Evolutionary conservation across 306 rosid genomes (phyloP).

Genomic region (Phaseolus lunatus): DNA sequence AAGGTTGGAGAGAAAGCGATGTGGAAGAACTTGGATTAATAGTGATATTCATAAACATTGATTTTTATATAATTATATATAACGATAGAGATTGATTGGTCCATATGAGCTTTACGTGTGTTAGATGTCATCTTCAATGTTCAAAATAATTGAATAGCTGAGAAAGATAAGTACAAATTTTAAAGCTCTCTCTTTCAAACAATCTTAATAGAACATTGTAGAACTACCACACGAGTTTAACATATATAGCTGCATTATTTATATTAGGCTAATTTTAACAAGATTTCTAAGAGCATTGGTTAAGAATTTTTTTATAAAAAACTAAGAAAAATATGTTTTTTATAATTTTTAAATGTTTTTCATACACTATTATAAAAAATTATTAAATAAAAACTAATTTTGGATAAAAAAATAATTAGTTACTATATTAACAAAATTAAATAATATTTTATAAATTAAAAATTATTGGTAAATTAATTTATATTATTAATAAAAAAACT

Average conservation of each 20-base stretch:
- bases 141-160: neutral
- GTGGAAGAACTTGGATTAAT: neutral
- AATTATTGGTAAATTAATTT: too few relatives aligned
- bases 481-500: too few relatives aligned
- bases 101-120: neutral
- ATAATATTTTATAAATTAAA: too few relatives aligned
- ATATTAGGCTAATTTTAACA: too few relatives aligned
- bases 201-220: neutral
- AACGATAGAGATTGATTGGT: neutral
- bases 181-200: neutral
- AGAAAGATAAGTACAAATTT: neutral
- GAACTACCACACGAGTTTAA: neutral
- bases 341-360: too few relatives aligned
- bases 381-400: too few relatives aligned
- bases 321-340: too few relatives aligned
- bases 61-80: neutral
- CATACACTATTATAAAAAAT: too few relatives aligned
- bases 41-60: neutral
- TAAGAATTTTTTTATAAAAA: too few relatives aligned
- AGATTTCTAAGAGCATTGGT: too few relatives aligned
- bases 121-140: conserved; percentile 3
- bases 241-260: neutral
- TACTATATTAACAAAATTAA: too few relatives aligned
- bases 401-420: too few relatives aligned
- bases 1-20: neutral